Conservation (phyloP, 169 alveolate genomes). For the Theileria equi region DNA sequence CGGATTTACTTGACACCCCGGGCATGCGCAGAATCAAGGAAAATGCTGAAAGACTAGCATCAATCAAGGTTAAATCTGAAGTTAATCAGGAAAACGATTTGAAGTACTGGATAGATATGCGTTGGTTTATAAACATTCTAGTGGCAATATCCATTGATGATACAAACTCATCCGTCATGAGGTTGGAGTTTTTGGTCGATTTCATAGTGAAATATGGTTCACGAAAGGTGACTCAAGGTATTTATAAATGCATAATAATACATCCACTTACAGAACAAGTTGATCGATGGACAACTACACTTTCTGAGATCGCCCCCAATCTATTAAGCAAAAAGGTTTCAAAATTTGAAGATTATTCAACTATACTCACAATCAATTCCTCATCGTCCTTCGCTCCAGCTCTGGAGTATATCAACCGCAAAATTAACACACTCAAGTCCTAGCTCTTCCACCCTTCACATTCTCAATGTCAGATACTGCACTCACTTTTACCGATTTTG, state of each 20-base stretch:
- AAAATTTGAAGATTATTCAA: conserved; percentile 50
- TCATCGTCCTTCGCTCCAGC: conserved; percentile 20
- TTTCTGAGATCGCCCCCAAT: conserved; percentile 34
- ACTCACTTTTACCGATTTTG: conserved; percentile 28
- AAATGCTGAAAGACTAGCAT: conserved; percentile 18
- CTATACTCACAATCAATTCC: conserved; percentile 28
- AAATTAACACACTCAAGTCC: conserved; percentile 23
- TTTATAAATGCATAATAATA: background rate
- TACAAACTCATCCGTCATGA: conserved; percentile 41
- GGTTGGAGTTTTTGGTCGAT: conserved; percentile 45
- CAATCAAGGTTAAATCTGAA: background rate
- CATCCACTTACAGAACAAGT: conserved; percentile 32
- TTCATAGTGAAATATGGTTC: conserved; percentile 45
- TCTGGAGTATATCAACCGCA: conserved; percentile 23
- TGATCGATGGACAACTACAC: conserved; percentile 35
- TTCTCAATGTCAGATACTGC: too few relatives aligned
- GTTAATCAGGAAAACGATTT: conserved; percentile 22
- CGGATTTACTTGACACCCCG: conserved; percentile 54
- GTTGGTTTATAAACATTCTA: conserved; percentile 39
- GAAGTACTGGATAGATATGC: conserved; percentile 41
- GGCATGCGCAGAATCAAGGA: conserved; percentile 62
- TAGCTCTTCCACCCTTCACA: too few relatives aligned
- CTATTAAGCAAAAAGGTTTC: conserved; percentile 19
- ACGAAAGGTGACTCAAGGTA: conserved; percentile 40
- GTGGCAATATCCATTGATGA: conserved; percentile 39